Conservation (phyloP, 2,329 filamentous ascomycete genomes). For the Canariomyces notabilis region DNA sequence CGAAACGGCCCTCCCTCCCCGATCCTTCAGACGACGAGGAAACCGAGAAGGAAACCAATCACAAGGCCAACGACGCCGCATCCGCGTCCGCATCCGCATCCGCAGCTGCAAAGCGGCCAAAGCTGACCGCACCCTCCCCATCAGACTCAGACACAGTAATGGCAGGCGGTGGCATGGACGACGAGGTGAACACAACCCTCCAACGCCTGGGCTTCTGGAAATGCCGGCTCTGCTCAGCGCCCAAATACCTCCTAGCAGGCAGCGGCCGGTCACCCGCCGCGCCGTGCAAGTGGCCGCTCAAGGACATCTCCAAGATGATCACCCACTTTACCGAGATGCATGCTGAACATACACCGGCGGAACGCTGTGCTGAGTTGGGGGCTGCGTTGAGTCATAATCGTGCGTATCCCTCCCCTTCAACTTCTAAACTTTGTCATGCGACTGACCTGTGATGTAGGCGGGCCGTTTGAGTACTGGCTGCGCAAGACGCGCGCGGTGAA, state of each 20-base stretch:
- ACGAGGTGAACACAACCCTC: slow-evolving; percentile 24
- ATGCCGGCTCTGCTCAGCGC: slow-evolving; percentile 40
- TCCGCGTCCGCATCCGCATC: too few relatives aligned
- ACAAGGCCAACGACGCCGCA: too few relatives aligned
- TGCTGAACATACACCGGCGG: slow-evolving; percentile 37
- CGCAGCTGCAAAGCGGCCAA: too few relatives aligned
- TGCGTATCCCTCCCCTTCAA: slow-evolving; percentile 20
- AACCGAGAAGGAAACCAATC: too few relatives aligned
- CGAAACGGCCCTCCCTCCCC: too few relatives aligned
- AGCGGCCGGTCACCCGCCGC: slow-evolving; percentile 37
- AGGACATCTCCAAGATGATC: slow-evolving; percentile 43
- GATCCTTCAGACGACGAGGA: neutral
- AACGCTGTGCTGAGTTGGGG: slow-evolving; percentile 41
- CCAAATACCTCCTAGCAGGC: slow-evolving; percentile 40
- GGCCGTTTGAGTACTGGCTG: slow-evolving; percentile 46
- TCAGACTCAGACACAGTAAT: slow-evolving; percentile 8
- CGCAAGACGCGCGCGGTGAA: slow-evolving; percentile 37
- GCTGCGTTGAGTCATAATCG: slow-evolving; percentile 38
- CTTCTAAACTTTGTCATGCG: neutral
- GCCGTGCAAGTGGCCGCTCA: slow-evolving; percentile 44
- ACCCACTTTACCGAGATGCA: slow-evolving; percentile 45
- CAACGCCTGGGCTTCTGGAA: slow-evolving; percentile 44
- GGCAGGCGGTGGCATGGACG: neutral
- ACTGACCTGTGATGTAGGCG: slow-evolving; percentile 27
- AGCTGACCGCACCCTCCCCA: slow-evolving; percentile 15